Base-by-base conservation (phyloP, 495 filamentous ascomycete species). In the Viridothelium virens region DNA sequence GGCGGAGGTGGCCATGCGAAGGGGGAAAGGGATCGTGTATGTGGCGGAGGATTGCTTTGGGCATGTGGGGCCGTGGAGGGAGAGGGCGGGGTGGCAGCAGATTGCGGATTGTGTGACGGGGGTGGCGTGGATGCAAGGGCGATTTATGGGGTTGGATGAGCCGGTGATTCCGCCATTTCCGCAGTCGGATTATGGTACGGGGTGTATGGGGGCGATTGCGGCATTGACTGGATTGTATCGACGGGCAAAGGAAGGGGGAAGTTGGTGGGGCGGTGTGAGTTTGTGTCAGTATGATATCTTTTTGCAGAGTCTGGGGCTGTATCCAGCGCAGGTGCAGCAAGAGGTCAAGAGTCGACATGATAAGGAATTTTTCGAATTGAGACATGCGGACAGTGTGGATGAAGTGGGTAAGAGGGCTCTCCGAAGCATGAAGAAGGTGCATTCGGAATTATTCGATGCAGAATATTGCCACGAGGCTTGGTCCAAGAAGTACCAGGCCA, bases 81-180 rank as follows among this genome's bases (percentile, higher is more conserved):
- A 80, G 39, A 75, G 84, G 10, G 79, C 75, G 61, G 82, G 82
- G 3, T 85, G 82, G 82, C 82, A 84, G 72, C 81, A 84, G 72
- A 82, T 85, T 67, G 79, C 77, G 66, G 83, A 84, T 69, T 80
- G 80, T n/a, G 77, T 78, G 39, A 69, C 69, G 46, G 31, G 33
- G 36, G 44, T 64, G 18, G 18, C 38, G 25, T 53, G 18, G 41
- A 62, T 65, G 7, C 89, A 91, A 74, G 89, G 88, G 10, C 66
- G 82, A 56, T 87, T 86, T 75, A 91, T 92, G 87, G 87, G 87
- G 11, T 76, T 85, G 10, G 71, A 81, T 11, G 85, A 86, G 68
- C 89, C 89, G 2, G 83, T 91, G n/a, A 84, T 91, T 0, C 89
- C 89, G 61, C 88, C 88, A 0, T 91, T 91, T 75, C 90, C 89